phyloP scores from a whole-genome alignment of 768 basidiomycete species.

The Termitomyces sp. region DNA sequence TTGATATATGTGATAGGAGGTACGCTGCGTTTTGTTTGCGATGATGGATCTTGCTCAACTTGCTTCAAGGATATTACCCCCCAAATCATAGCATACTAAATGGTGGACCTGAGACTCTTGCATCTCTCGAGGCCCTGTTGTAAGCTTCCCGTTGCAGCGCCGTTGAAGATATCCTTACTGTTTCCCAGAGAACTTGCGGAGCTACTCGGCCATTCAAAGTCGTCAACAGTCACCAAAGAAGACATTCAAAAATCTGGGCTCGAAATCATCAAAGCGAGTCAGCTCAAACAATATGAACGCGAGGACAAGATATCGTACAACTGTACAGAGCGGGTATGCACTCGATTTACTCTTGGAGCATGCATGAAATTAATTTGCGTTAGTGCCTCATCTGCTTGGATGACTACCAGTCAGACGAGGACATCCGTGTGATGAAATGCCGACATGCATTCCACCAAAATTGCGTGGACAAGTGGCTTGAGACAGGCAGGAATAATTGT shows the following conservation, averaged over 20 bases:
- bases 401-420: conserved; percentile 75
- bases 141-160: conserved; percentile 25
- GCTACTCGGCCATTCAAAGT: conserved; percentile 75
- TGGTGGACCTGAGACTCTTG: conserved; percentile 62
- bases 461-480: conserved; percentile 88
- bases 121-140: conserved; percentile 78
- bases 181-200: conserved; percentile 70
- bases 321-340: conserved; percentile 71
- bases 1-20: conserved; percentile 89
- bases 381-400: conserved; percentile 86
- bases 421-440: conserved; percentile 77
- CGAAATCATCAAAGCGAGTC: conserved; percentile 59
- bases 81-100: conserved; percentile 85
- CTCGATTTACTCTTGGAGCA: neutral
- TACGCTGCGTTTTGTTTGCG: conserved; percentile 20
- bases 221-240: conserved; percentile 74
- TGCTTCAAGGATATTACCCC: conserved; percentile 76
- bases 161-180: neutral
- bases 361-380: neutral
- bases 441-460: conserved; percentile 85
- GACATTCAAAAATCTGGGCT: conserved; percentile 86
- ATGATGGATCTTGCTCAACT: conserved; percentile 4
- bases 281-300: conserved; percentile 50
- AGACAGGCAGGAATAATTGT: conserved; percentile 83
- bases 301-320: conserved; percentile 67